These are phyloP conservation scores for Solanum hybrid DNA, from an alignment of 305 asterid species.

Conservation along the genomic window DNA sequence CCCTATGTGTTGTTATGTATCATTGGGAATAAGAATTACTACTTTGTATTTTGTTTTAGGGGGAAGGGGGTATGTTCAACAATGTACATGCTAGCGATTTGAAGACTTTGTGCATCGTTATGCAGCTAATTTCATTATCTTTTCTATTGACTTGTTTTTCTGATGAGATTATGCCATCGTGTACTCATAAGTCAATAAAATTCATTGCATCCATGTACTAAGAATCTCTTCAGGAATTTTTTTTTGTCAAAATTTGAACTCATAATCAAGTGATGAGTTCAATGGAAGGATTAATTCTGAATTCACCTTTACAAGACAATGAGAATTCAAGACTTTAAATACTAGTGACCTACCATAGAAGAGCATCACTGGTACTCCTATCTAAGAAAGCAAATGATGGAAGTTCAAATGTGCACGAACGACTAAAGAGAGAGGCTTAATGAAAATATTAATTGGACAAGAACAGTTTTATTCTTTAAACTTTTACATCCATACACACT, in stretches of 20 bases:
- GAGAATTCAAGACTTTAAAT: not conserved
- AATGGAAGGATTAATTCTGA: not conserved
- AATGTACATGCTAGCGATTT: not conserved
- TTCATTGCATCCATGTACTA: not conserved
- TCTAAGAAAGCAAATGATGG: not conserved
- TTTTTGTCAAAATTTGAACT: not conserved
- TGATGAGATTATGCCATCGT: not conserved
- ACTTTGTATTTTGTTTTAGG: not conserved
- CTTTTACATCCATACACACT: not conserved
- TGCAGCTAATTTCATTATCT: not conserved
- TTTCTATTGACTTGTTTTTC: not conserved
- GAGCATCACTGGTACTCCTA: not conserved
- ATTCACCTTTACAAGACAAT: not conserved
- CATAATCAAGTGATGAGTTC: not conserved
- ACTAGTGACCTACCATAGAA: not conserved
- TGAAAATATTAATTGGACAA: not conserved
- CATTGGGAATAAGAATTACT: not conserved
- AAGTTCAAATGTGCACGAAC: not conserved
- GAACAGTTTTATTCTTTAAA: not conserved
- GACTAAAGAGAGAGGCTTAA: not conserved
- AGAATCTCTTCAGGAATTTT: not conserved
- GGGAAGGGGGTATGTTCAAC: not conserved
- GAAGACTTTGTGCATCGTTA: not conserved
- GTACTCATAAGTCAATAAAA: not conserved
- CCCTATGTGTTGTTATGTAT: not conserved